Conservation (phyloP, 2,329 filamentous ascomycete genomes). For the Cladorrhinum sp. region DNA sequence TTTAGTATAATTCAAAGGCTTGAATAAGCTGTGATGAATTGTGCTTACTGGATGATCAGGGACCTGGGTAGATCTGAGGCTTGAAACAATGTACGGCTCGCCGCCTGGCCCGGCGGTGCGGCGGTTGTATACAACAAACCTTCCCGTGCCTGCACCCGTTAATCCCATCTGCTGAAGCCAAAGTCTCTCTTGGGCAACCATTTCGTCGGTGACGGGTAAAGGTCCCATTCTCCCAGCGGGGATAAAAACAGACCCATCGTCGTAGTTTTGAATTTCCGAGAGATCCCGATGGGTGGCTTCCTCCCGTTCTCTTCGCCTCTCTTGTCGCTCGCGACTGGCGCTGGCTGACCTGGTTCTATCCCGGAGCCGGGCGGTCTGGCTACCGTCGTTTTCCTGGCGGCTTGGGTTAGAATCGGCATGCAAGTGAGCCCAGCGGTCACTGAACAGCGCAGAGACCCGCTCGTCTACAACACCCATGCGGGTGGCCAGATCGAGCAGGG, state of each 20-base stretch:
- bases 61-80: slow-evolving; percentile 22
- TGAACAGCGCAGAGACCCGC: slow-evolving; percentile 26
- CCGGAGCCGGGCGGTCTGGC: neutral
- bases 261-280: neutral
- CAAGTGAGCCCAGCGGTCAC: slow-evolving; percentile 29
- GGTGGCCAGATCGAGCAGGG: slow-evolving; percentile 6
- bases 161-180: neutral
- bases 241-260: slow-evolving; percentile 12
- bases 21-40: neutral
- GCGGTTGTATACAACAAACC: neutral
- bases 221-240: neutral
- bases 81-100: slow-evolving; percentile 23
- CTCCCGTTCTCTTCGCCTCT: neutral
- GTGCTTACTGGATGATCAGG: slow-evolving; percentile 16
- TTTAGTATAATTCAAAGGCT: slow-evolving; percentile 6
- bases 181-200: neutral
- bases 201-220: neutral
- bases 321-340: neutral
- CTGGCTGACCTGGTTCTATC: neutral
- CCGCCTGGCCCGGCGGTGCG: neutral
- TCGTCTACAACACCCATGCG: slow-evolving; percentile 11
- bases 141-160: neutral
- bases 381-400: slow-evolving; percentile 14
- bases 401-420: slow-evolving; percentile 25
- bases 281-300: too few relatives aligned